Conservation (phyloP, 164 flowering plant species). For the Vitis rupestris region DNA sequence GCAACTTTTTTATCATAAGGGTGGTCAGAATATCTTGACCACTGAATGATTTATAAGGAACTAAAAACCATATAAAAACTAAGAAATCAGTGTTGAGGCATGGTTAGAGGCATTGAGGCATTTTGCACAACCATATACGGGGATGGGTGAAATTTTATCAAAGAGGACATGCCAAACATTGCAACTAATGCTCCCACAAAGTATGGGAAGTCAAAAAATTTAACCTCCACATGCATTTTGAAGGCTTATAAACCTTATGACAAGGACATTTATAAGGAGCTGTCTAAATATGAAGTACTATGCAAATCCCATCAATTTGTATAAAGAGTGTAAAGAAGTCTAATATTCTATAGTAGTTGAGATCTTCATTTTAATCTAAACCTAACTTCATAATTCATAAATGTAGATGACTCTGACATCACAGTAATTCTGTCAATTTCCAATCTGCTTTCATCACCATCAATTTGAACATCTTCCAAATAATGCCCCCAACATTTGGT, state of each 20-base stretch:
- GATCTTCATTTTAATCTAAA: no score
- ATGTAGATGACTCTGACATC: no score
- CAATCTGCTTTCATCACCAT: no score
- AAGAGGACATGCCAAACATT: neutral
- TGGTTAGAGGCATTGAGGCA: conserved; percentile 5
- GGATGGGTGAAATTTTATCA: neutral
- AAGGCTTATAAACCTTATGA: conserved; percentile 2
- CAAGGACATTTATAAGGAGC: neutral
- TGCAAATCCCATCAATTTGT: no score
- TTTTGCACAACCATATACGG: neutral
- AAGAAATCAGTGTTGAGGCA: conserved; percentile 1
- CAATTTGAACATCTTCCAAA: no score
- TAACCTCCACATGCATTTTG: no score
- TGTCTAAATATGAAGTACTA: no score
- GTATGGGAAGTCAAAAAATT: neutral
- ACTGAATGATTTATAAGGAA: conserved; percentile 10
- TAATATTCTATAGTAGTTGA: no score
- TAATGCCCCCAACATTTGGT: no score
- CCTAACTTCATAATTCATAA: no score
- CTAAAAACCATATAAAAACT: conserved; percentile 9
- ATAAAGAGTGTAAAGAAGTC: no score
- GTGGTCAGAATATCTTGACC: conserved; percentile 16
- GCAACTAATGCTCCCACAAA: neutral
- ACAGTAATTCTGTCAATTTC: no score
- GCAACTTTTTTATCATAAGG: conserved; percentile 19